Base-by-base conservation (phyloP, 1,284 basidiomycete genomes). In the Mycosarcoma mackinlayi region DNA sequence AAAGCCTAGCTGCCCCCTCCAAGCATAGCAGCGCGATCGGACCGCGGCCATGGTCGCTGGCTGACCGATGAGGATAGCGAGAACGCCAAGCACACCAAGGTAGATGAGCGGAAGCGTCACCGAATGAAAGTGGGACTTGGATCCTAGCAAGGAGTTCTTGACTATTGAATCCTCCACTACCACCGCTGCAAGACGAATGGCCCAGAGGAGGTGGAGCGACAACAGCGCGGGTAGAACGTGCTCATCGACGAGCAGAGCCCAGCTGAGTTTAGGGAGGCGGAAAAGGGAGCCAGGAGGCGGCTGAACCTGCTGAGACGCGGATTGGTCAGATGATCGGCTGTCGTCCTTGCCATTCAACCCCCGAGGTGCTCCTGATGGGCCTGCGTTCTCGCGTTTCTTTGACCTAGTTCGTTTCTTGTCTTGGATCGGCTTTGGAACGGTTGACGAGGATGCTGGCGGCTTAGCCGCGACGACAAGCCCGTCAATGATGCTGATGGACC, bases 271-370 rank as follows among this genome's bases (percentile, higher is more conserved):
- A 0, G 69, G 69, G 6, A 72, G 52, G 25, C 63, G 63, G 42
- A 72, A 67, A 24, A 72, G 52, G 1, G 69, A 66, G 25, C 69
- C 69, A 18, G 69, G 69, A 16, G 69, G 42, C 16, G 69, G 69
- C 35, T 67, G 63, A 0, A 54, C 42, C 27, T 66, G 54, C 42
- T 52, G 59, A 18, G 50, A 9, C 28, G 50, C 37, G 3, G 49
- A 18, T 1, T 30, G 8, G 7, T 24, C 33, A 10, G 21, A 10
- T 5, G 13, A 27, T 18, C 21, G 7, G 14, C 45, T 19, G 16
- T 34, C 31, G 3, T 48, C 23, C 4, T 39, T 28, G 23, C 23
- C 18, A 4, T 57, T n/a, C n/a, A 38, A 13, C 10, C 25, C 16
- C 18, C 52, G 42, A 34, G 57, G 64, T 10, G 57, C 53, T 4